Evolutionary conservation across 2,329 filamentous ascomycete species (phyloP), one percentile per base, ranked within the genome.

Genomic region (Talaromyces sp.): DNA sequence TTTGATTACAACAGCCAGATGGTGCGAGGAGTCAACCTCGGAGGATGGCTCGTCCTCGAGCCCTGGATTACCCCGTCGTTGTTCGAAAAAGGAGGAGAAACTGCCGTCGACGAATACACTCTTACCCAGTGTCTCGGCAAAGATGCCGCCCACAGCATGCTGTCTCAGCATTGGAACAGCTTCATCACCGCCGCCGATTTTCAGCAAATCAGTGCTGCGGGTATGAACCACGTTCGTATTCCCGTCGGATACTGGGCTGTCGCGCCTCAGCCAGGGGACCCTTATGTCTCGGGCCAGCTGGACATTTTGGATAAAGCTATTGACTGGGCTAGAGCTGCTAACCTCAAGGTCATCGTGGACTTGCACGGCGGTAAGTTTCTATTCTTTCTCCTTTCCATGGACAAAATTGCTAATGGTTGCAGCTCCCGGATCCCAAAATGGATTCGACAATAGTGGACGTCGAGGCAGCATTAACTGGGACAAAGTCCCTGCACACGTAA

Each of bases 201-300:
- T 69, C 70, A 78, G 21, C 75, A 81, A 57, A 86, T 87, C 62
- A 80, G 79, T n/a, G 70, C 68, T 17, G 77, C 78, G 17, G 85
- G 85, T 4, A 71, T 88, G 68, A 88, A 87, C 72, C 81, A 86
- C 64, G 83, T 88, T 41, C 78, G 86, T 53, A 88, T 89, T 58
- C 86, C 86, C 1, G 79, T 89, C 56, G 86, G 86, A 6, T 88
- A 88, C 69, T 89, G 86, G 86, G 85, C 85, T 35, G 72, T 86
- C 11, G 75, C 78, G 51, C 80, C 80, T 1, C 70, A 80, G 29
- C 71, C 79, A 7, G 82, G 79, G 7, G 84, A 87, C 58, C 85
- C 85, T 19, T 88, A 85, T 65, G 82, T 88, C 6, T 78, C 85
- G 67, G 86, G 86, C 43, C 85, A 87, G 63, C 78, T 87, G 52